Evolutionary conservation across 2,329 filamentous ascomycete genomes (phyloP).

Genomic region (Neopestalotiopsis rosae): DNA sequence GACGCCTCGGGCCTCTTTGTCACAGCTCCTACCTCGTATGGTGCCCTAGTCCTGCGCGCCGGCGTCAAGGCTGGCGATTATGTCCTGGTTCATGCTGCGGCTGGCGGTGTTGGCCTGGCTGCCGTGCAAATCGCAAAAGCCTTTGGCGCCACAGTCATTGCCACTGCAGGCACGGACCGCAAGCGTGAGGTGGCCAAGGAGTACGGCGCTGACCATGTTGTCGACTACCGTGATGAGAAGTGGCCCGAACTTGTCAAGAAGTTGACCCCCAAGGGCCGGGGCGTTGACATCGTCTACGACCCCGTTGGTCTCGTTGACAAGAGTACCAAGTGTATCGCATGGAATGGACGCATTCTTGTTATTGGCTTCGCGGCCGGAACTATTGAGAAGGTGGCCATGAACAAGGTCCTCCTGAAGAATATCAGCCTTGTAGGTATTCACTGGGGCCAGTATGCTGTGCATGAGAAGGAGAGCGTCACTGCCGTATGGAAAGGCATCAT

Average conservation of each 20-base stretch:
- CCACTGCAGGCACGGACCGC: constrained; percentile 80
- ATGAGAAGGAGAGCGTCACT: constrained; percentile 73
- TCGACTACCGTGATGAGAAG: constrained; percentile 74
- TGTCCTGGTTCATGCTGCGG: constrained; percentile 90
- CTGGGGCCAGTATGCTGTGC: constrained; percentile 83
- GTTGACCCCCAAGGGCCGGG: constrained; percentile 72
- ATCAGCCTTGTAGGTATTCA: constrained; percentile 88
- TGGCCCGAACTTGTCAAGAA: constrained; percentile 76
- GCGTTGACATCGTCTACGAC: constrained; percentile 94
- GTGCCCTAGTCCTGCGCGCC: constrained; percentile 79
- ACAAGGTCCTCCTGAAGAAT: constrained; percentile 92
- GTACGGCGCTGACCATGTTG: constrained; percentile 84
- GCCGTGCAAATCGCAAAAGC: constrained; percentile 96
- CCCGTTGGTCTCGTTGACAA: constrained; percentile 89
- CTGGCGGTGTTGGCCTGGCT: constrained; percentile 88
- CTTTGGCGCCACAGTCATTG: constrained; percentile 88
- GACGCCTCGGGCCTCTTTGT: constrained; percentile 91
- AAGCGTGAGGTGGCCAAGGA: constrained; percentile 80
- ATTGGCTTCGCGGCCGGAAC: constrained; percentile 86
- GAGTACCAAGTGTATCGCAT: constrained; percentile 89
- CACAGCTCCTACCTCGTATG: constrained; percentile 89
- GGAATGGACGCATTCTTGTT: constrained; percentile 88
- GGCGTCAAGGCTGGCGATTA: constrained; percentile 79
- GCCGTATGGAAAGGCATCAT: constrained; percentile 85
- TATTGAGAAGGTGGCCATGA: constrained; percentile 92